Evolutionary conservation across 2,329 filamentous ascomycete species (phyloP), one percentile per base, ranked within the genome.

Genomic region (Aspergillus versicolor): DNA sequence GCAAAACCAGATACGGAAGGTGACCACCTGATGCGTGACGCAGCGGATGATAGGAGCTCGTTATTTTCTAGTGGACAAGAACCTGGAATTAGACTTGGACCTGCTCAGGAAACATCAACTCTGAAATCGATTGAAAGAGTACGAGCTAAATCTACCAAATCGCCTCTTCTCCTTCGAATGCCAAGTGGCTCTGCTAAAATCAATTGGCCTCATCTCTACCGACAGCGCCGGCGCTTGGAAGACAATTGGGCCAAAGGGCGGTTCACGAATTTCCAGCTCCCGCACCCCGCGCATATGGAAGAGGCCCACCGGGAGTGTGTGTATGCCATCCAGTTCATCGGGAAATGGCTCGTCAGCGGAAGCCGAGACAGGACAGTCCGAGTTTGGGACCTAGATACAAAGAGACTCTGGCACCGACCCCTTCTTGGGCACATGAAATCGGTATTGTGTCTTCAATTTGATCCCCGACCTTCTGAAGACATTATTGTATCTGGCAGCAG

Each of bases 401-500:
- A 88, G 57, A 85, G 93, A 37, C 79, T 97, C n/a, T 79, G 88
- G 17, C 81, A 88, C 34, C 80, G 82, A n/a, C 91, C 92, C 1
- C 78, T 99, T 8, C 70, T 77, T 5, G 92, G 90, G 3, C 94
- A 99, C 70, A 77, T 75, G 11, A 92, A 91, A 13, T 97, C 93
- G 1, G 94, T 99, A 1, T 77, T 99, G 11, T 99, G 94, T 69
- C 81, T 99, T 27, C 94, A 99, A 68, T 99, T 97, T 69, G 94
- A 99, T 69, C 88, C 92, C 3, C 86, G 88, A 51, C 89, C 91
- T 0, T 85, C 89, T 13, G 90, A 97, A 70, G 93, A 97, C 67
- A 78, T 99, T 40, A 89, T 99, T n/a, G 89, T 97, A 9, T 96
- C 92, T 7, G 94, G 93, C 38, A 96, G 93, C 67, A 96, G 92